These are phyloP conservation scores for Macrotyloma uniflorum DNA, from an alignment of 306 rosid genomes.

Conservation along the genomic window DNA sequence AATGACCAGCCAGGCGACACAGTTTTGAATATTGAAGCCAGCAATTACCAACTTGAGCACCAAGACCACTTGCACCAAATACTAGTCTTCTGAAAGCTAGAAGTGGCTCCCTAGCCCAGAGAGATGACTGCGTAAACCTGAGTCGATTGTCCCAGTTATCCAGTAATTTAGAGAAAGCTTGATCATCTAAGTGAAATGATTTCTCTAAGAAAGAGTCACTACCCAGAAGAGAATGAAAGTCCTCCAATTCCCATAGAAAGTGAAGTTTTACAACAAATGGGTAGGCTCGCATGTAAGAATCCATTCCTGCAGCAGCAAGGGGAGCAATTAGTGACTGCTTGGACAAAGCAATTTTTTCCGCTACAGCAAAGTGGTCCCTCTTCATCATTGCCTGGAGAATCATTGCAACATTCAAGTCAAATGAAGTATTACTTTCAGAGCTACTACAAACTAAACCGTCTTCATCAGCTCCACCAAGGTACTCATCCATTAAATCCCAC, in stretches of 20 bases:
- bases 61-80: constrained; percentile 74
- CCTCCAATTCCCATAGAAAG: constrained; percentile 87
- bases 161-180: constrained; percentile 63
- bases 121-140: constrained; percentile 83
- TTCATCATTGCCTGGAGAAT: constrained; percentile 98
- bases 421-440: constrained; percentile 90
- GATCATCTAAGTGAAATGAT: constrained; percentile 66
- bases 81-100: constrained; percentile 86
- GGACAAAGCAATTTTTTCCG: constrained; percentile 83
- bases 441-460: constrained; percentile 83
- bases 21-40: constrained; percentile 99
- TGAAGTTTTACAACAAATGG: constrained; percentile 96
- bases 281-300: constrained; percentile 90
- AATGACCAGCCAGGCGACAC: constrained; percentile 95
- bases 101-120: constrained; percentile 98
- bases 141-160: constrained; percentile 93
- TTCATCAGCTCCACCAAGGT: constrained; percentile 87
- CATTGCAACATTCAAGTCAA: constrained; percentile 91
- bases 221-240: constrained; percentile 76
- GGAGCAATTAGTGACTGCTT: constrained; percentile 93
- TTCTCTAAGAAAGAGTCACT: constrained; percentile 87
- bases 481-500: constrained; percentile 99
- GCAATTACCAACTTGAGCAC: constrained; percentile 91
- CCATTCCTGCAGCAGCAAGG: constrained; percentile 98
- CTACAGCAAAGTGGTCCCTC: constrained; percentile 85